Conservation (phyloP, 2,329 filamentous ascomycete species). For the Tolypocladium capitatum region DNA sequence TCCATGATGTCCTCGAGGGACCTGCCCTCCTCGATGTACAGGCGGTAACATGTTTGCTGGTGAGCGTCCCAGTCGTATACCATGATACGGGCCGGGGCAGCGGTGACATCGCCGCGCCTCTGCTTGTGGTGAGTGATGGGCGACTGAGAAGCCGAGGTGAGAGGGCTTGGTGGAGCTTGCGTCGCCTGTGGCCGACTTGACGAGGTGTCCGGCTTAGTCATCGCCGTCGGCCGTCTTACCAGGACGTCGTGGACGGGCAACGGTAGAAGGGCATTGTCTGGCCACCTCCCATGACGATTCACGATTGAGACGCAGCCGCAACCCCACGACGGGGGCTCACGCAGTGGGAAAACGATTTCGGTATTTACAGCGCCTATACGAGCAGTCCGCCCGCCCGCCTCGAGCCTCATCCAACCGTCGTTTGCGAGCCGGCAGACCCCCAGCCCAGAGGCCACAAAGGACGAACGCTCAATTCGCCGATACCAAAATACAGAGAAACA, state of each 20-base stretch:
- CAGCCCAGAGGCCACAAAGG: neutral
- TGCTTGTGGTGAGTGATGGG: neutral
- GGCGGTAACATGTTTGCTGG: constrained; percentile 32
- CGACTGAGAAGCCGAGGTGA: neutral
- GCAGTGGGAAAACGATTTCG: neutral
- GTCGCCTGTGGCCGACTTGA: neutral
- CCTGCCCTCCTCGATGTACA: constrained; percentile 67
- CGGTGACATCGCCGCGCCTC: constrained; percentile 2
- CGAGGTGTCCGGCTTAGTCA: neutral
- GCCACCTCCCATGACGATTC: too few species aligned
- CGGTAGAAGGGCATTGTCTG: too few species aligned
- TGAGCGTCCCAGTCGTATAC: constrained; percentile 34
- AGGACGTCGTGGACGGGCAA: too few species aligned
- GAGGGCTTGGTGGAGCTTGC: neutral
- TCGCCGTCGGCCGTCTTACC: too few species aligned
- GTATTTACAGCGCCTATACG: neutral
- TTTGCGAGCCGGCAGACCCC: neutral
- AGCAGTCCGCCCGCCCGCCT: neutral
- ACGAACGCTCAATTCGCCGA: neutral
- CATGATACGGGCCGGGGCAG: constrained; percentile 19
- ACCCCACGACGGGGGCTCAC: neutral
- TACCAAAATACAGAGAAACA: neutral
- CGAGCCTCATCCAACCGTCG: neutral
- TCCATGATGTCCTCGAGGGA: constrained; percentile 63
- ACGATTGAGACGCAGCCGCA: neutral